These are phyloP conservation scores for Colletotrichum liriopes DNA, from an alignment of 2,329 filamentous ascomycete species.

Conservation along the genomic window DNA sequence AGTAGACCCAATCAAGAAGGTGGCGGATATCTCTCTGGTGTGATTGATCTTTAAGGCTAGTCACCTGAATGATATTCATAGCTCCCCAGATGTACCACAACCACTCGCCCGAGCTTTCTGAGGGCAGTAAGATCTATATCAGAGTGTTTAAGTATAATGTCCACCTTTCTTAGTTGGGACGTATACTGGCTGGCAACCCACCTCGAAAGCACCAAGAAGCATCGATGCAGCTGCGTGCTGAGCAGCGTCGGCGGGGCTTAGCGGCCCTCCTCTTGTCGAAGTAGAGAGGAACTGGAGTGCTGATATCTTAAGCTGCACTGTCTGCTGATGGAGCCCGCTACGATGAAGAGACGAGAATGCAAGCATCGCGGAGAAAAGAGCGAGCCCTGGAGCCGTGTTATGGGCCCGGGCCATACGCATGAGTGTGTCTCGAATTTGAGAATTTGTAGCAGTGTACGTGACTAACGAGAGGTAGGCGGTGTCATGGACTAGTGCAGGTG, in stretches of 20 bases:
- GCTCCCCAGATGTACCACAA: slow-evolving; percentile 26
- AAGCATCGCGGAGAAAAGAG: not conserved
- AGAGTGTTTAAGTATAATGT: rapidly evolving
- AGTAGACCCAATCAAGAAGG: slow-evolving; percentile 25
- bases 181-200: not conserved
- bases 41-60: not conserved
- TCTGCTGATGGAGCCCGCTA: slow-evolving; percentile 4
- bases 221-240: slow-evolving; percentile 21
- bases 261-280: not conserved
- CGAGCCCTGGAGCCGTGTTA: not conserved
- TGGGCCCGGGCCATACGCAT: slow-evolving; percentile 6
- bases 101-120: slow-evolving; percentile 18
- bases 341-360: slow-evolving; percentile 29
- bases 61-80: slow-evolving; percentile 15
- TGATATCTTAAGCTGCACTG: not conserved
- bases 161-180: not conserved
- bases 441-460: slow-evolving; percentile 10
- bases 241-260: not conserved
- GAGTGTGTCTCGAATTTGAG: slow-evolving; percentile 19
- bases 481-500: not conserved
- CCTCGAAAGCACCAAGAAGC: slow-evolving; percentile 29
- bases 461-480: slow-evolving; percentile 10
- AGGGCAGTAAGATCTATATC: not conserved
- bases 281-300: slow-evolving; percentile 15
- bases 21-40: not conserved